Base-by-base conservation (phyloP, 345 rosid species). In the Citrus maxima region DNA sequence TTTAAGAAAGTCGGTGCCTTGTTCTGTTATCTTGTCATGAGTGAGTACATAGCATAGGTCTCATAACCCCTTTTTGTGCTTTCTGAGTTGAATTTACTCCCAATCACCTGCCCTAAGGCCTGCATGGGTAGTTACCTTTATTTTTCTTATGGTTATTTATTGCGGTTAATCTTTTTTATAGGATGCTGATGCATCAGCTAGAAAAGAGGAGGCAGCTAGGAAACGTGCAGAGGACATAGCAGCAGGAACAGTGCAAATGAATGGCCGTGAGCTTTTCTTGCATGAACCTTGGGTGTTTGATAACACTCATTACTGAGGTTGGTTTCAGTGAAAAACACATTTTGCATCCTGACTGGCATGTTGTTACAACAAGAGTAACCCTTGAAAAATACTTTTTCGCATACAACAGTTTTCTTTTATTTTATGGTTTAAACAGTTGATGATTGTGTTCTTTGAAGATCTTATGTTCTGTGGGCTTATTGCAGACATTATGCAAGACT, bases 271-370 rank as follows among this genome's bases (percentile, higher is more conserved):
- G 88, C 93, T 95, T 79, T 95, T 93, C 88, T 66, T 84, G 81
- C 95, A 87, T 49, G 90, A 93, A 78, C 98, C 98, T 2, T 86
- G 88, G 91, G 93, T 89, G 56, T 95, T 95, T 63, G 98, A 95
- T 75, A 91, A 95, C 80, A 66, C 82, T 58, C 86, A 18, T 0
- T 94, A 87, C 71, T 93, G 83, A 89, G 87, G 81, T 78, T 59
- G 60, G 80, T 76, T 59, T 40, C n/a, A 8, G 24, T 28, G 54
- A 70, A 54, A 37, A 21, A 54, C 35, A 5, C 30, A 40, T 30
- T 55, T 58, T 14, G 54, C 25, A 16, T 22, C 30, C 18, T 18
- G 10, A 32, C 12, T n/a, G 40, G 72, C 51, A 13, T n/a, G 25
- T 34, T 58, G 28, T n/a, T 8, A 37, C 38, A 21, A 2, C 25